phyloP scores from a whole-genome alignment of 2,329 filamentous ascomycete species.

The Neoarthrinium moseri region DNA sequence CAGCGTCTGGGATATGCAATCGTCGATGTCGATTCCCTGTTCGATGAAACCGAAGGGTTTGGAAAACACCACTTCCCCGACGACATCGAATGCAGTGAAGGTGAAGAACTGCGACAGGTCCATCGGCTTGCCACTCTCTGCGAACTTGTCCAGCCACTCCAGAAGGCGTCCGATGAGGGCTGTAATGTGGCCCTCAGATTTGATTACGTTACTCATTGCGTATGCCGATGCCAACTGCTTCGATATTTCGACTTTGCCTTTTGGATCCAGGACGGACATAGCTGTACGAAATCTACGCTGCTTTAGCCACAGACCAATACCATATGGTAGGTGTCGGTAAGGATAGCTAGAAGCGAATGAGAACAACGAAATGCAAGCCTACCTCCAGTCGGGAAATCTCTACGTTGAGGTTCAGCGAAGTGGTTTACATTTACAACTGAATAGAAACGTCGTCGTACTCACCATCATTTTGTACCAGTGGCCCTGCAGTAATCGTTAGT shows the following conservation, averaged over 20 bases:
- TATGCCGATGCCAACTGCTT: slow-evolving; percentile 32
- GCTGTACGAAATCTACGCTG: slow-evolving; percentile 20
- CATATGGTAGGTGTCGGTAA: too few species aligned
- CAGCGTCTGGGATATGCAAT: not conserved
- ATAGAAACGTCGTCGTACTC: not conserved
- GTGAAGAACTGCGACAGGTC: slow-evolving; percentile 21
- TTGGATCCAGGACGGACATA: slow-evolving; percentile 36
- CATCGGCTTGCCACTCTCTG: slow-evolving; percentile 12
- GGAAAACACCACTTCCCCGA: slow-evolving; percentile 26
- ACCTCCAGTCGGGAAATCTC: not conserved
- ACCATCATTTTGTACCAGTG: slow-evolving; percentile 1
- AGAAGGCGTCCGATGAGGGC: slow-evolving; percentile 14
- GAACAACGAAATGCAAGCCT: not conserved
- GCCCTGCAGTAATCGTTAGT: not conserved
- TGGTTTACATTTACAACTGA: not conserved
- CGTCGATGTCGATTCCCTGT: slow-evolving; percentile 18
- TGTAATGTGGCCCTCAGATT: slow-evolving; percentile 17
- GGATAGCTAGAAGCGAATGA: too few species aligned
- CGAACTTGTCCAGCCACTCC: slow-evolving; percentile 17
- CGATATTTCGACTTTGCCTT: slow-evolving; percentile 29
- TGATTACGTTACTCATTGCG: slow-evolving; percentile 28
- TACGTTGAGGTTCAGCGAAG: not conserved
- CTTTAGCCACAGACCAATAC: not conserved
- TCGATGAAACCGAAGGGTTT: slow-evolving; percentile 26
- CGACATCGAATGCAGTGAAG: slow-evolving; percentile 29